A percentile compares a stretch with the other conserved stretches of the same genome.
Evolutionary conservation across 2,329 filamentous ascomycete species (phyloP).

Genomic region (Exophiala dermatitidis): DNA sequence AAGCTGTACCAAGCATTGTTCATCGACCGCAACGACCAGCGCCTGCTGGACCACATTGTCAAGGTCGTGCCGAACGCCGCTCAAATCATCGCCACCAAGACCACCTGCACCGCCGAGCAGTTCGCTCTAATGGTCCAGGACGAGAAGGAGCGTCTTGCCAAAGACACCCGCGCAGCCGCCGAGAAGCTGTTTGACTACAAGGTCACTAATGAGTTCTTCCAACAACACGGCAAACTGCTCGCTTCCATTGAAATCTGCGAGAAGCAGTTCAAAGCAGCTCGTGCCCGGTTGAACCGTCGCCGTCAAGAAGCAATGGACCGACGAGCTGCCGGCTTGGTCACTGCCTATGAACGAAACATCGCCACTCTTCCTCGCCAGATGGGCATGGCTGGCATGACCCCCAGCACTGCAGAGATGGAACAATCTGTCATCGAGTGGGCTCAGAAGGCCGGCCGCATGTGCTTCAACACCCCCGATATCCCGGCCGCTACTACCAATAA

Average conservation of each 20-base stretch:
- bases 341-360: constrained; percentile 4
- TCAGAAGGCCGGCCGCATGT: neutral
- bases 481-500: neutral
- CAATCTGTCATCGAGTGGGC: constrained; percentile 7
- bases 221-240: constrained; percentile 11
- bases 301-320: neutral
- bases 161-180: neutral
- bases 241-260: constrained; percentile 12
- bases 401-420: constrained; percentile 7
- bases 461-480: constrained; percentile 4
- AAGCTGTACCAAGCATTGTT: constrained; percentile 12
- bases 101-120: neutral
- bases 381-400: constrained; percentile 10
- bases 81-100: constrained; percentile 1
- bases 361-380: constrained; percentile 10
- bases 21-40: constrained; percentile 12
- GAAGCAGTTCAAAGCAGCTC: constrained; percentile 10
- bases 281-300: constrained; percentile 1
- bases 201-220: constrained; percentile 6
- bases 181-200: constrained; percentile 12
- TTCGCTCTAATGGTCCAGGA: constrained; percentile 1
- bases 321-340: neutral
- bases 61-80: constrained; percentile 9
- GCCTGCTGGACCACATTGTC: constrained; percentile 7
- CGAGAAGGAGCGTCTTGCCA: constrained; percentile 5